Conservation (phyloP, 116 monocot species). For the Iris pallida region DNA sequence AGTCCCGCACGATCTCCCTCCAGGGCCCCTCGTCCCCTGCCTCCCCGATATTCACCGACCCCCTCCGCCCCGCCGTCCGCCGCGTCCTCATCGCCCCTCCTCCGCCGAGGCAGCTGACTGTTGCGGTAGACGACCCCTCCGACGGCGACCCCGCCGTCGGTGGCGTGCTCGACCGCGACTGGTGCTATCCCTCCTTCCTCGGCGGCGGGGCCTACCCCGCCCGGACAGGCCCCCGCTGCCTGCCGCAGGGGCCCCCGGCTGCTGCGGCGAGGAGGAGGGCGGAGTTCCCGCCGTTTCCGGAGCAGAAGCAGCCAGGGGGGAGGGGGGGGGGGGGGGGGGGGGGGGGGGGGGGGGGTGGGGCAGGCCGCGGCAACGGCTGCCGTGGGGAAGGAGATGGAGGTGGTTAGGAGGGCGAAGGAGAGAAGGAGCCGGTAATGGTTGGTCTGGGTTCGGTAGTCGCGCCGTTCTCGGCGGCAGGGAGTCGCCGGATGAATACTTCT, state of each 20-base stretch:
- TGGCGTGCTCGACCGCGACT: constrained; percentile 47
- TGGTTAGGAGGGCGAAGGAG: not conserved
- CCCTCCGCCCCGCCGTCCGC: constrained; percentile 19
- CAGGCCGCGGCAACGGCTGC: not conserved
- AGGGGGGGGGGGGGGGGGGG: not conserved
- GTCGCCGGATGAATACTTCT: not conserved
- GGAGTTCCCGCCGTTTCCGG: not conserved
- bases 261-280: constrained; percentile 11
- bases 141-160: constrained; percentile 13
- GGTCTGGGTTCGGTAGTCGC: not conserved
- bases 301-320: not conserved
- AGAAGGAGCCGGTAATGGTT: constrained; percentile 3
- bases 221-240: constrained; percentile 7
- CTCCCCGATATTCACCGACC: constrained; percentile 16
- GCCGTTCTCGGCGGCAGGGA: constrained; percentile 11
- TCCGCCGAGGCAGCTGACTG: constrained; percentile 19
- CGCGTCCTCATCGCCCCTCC: constrained; percentile 21
- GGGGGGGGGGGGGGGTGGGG: not conserved
- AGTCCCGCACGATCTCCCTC: constrained; percentile 34
- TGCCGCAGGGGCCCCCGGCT: not conserved
- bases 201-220: constrained; percentile 27
- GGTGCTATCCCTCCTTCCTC: constrained; percentile 64
- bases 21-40: constrained; percentile 5
- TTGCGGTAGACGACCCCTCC: constrained; percentile 49
- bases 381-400: constrained; percentile 19